Percentiles rank a stretch among this genome's conserved stretches.
These are phyloP conservation scores for Fusarium chlamydosporum DNA, from an alignment of 2,329 filamentous ascomycete species.

Conservation along the genomic window DNA sequence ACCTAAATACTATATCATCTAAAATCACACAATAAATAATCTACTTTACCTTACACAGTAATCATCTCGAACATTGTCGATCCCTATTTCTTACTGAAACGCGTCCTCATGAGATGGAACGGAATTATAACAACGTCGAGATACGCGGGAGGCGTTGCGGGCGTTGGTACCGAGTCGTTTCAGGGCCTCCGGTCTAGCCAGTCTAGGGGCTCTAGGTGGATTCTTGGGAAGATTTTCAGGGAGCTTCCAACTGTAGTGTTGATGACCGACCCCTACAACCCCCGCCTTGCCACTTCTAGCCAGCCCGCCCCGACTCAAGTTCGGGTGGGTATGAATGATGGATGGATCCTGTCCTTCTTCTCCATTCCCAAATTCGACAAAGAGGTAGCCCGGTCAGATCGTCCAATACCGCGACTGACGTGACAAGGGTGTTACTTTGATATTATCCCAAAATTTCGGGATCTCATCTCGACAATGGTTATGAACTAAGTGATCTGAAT, in stretches of 20 bases:
- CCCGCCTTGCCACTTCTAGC: conserved; percentile 15
- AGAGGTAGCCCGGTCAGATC: conserved; percentile 34
- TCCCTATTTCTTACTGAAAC: conserved; percentile 34
- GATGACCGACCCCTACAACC: conserved; percentile 22
- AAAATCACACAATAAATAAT: background rate
- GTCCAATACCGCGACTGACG: conserved; percentile 37
- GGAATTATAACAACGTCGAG: conserved; percentile 12
- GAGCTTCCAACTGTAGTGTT: background rate
- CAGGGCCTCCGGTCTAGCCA: conserved; percentile 24
- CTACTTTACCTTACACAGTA: background rate
- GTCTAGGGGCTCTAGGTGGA: conserved; percentile 13
- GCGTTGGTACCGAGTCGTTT: conserved; percentile 37
- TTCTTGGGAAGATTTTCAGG: conserved; percentile 24
- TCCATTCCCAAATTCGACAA: conserved; percentile 35
- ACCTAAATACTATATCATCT: background rate
- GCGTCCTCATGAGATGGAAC: background rate
- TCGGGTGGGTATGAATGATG: background rate
- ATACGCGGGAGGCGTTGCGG: conserved; percentile 30
- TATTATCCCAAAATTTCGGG: conserved; percentile 41
- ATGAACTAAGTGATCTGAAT: conserved; percentile 9
- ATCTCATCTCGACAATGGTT: conserved; percentile 8
- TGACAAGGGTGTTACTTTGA: conserved; percentile 37
- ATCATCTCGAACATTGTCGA: conserved; percentile 19
- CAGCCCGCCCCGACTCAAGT: conserved; percentile 18
- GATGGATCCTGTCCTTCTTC: conserved; percentile 10